Base-by-base conservation (phyloP, 2,329 filamentous ascomycete genomes). In the Tolypocladium tropicale region DNA sequence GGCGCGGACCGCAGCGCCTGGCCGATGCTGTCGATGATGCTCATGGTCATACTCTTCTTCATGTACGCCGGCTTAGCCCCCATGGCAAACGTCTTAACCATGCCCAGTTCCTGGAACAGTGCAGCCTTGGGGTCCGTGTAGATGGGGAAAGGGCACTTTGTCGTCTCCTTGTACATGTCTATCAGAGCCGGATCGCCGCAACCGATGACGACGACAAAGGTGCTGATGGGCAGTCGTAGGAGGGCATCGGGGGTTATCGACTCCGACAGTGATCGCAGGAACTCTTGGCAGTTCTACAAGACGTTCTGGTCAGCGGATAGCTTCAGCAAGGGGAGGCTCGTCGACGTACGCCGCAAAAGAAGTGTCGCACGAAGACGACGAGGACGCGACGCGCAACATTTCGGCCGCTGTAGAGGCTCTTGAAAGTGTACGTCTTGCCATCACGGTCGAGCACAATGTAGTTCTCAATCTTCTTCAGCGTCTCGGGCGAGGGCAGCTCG, bases 361-460 rank as follows among this genome's bases (percentile, higher is more conserved):
- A 92, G 72, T 91, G 88, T 49, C 88, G 80, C 56, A 92, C 78
- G 66, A 92, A 91, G 61, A 91, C 82, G 46, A 90, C 71, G 34
- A 92, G 75, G 32, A 89, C 81, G 3, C 83, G 74, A 21, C 77
- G 73, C 14, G 79, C 74, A 3, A 76, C 74, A 55, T 80, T 79
- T 51, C 68, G 74, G 4, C 81, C 80, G 36, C 74, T 77, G 67
- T 85, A 86, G 32, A 89, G 71, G 62, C 78, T 83, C 68, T 80
- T 80, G 69, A 90, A 90, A 0, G 79, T 73, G 48, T 78, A 78
- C 16, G 78, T 70, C 55, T 81, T 82, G 56, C 84, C 83, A 56
- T 84, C 69, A 39, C 74, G 74, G 68, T 88, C 85, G 48, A 87
- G 76, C 16, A 90, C 76, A 1, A 76, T 71, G 65, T 81, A 79